Evolutionary conservation across 2,329 filamentous ascomycete genomes (phyloP), one percentile per base, ranked within the genome.

Genomic region (Talaromyces piceae): DNA sequence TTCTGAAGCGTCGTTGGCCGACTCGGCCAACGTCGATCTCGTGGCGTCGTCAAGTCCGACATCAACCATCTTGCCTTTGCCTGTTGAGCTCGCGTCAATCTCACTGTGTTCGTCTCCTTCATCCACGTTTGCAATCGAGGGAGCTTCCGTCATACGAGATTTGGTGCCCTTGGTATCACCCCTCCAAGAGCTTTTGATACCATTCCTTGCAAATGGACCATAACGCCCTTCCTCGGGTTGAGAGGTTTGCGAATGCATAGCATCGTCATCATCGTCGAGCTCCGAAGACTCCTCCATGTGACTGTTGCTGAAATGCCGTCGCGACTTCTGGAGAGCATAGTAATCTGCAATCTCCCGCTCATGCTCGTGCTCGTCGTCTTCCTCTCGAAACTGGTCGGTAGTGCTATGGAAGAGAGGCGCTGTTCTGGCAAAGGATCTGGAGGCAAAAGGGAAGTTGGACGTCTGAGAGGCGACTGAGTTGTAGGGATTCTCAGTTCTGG

Each of bases 351-450:
- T 88, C 64, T 97, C 91, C 49, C 90, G 77, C 61, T 94, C 88
- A 61, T 88, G 84, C 69, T 95, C 90, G 61, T 88, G 86, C 66
- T 93, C 91, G 55, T 97, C 91, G 57, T 96, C 91, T 63, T 94
- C 88, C 69, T 96, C 91, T 55, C 87, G 83, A 57, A 94, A 93
- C 63, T 94, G 89, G 67, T 95, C 90, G 13, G 90, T 81, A 4
- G 88, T 84, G 63, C 89, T 95, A 69, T 93, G 90, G 68, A 98
- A 97, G n/a, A 98, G 77, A 50, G 93, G 93, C 8, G 91, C 91
- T 59, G 90, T 87, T 52, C 88, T 85, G 41, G 82, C 77, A 4
- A 86, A 80, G 54, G 87, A 83, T 47, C 90, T 81, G 9, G 88
- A 89, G 25, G 86, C 82, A 66, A 95, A 95, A 26, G 83, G 84